Evolutionary conservation across 257 asterid species (phyloP).

Genomic region (Solanum lignicaule): DNA sequence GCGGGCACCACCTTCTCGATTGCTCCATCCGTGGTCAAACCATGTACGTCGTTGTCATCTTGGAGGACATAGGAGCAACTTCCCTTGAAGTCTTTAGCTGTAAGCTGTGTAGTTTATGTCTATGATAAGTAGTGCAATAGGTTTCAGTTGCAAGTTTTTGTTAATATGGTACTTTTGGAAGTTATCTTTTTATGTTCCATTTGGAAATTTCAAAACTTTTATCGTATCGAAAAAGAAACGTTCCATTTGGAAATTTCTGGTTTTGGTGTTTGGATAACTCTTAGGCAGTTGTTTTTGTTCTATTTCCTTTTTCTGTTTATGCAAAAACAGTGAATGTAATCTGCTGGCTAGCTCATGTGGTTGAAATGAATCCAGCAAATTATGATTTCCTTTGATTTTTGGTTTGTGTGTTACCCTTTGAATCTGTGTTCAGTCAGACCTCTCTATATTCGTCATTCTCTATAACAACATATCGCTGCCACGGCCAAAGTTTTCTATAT

Average conservation of each 20-base stretch:
- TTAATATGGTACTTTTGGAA: neutral
- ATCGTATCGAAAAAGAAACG: neutral
- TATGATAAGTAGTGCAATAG: neutral
- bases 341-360: neutral
- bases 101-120: neutral
- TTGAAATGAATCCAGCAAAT: neutral
- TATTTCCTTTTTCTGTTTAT: neutral
- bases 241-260: neutral
- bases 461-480: neutral
- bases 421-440: neutral
- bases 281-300: neutral
- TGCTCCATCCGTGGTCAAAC: neutral
- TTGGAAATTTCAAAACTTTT: neutral
- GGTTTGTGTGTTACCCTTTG: neutral
- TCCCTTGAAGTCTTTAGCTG: neutral
- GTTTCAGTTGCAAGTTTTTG: neutral
- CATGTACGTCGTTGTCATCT: slow-evolving; percentile 34
- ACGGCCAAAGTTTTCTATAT: neutral
- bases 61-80: slow-evolving; percentile 7
- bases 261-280: neutral
- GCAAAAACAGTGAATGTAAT: neutral
- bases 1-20: neutral
- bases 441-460: neutral
- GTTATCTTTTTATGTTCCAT: neutral
- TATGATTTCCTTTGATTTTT: neutral